Evolutionary conservation across 176 grass and related monocot species (phyloP).

Genomic region (Calamus simplicifolius): DNA sequence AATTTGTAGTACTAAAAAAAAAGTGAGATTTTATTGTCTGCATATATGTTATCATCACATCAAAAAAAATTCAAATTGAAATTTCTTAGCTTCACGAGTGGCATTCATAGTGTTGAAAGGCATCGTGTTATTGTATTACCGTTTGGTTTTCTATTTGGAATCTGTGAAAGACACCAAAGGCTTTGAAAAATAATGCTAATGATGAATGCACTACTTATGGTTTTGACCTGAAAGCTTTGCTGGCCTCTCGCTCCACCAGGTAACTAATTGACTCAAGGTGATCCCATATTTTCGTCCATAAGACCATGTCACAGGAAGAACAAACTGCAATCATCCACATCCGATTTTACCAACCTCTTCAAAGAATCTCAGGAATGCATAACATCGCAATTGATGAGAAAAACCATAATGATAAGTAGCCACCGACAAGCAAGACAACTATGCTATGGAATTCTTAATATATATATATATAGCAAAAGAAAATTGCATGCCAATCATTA

Average conservation of each 20-base stretch:
- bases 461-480: too few species aligned
- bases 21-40: too few species aligned
- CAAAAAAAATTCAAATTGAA: too few species aligned
- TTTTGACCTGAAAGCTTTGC: constrained; percentile 75
- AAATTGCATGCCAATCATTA: too few species aligned
- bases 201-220: constrained; percentile 48
- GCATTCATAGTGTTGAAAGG: too few species aligned
- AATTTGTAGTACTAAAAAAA: too few species aligned
- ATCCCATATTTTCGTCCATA: constrained; percentile 66
- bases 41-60: too few species aligned
- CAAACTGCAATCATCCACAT: constrained; percentile 54
- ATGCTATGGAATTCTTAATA: too few species aligned
- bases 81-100: too few species aligned
- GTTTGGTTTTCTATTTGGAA: too few species aligned
- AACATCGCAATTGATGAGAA: not conserved
- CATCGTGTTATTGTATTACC: too few species aligned
- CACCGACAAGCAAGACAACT: not conserved
- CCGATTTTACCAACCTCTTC: not conserved
- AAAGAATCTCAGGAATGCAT: not conserved
- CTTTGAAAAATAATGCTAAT: constrained; percentile 4
- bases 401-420: not conserved
- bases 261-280: constrained; percentile 55
- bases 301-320: constrained; percentile 89
- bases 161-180: not conserved
- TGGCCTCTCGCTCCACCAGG: constrained; percentile 93